phyloP scores from a whole-genome alignment of 768 basidiomycete species.

The Pisolithus marmoratus region DNA sequence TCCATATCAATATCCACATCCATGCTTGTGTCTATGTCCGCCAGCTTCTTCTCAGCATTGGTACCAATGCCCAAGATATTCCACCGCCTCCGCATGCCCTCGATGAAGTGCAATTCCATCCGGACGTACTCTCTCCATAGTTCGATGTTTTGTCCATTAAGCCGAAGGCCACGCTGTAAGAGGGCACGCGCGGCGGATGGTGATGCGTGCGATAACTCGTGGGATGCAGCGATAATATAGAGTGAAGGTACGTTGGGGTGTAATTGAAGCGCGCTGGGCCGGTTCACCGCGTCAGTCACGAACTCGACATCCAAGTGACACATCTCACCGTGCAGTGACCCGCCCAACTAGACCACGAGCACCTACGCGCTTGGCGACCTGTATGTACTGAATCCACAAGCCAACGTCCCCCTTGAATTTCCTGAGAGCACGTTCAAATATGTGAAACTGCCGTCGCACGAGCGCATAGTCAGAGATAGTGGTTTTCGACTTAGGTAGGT shows the following conservation, averaged over 20 bases:
- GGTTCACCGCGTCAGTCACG: conserved; percentile 4
- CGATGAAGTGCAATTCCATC: conserved; percentile 85
- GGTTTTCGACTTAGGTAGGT: conserved; percentile 33
- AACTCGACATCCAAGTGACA: not conserved
- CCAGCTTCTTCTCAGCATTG: conserved; percentile 9
- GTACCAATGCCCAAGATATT: conserved; percentile 61
- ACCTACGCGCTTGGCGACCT: conserved; percentile 74
- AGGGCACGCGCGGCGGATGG: conserved; percentile 78
- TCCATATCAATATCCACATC: conserved; percentile 22
- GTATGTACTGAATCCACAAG: conserved; percentile 86
- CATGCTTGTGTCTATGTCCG: conserved; percentile 13
- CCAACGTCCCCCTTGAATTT: conserved; percentile 86
- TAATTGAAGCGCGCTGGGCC: conserved; percentile 73
- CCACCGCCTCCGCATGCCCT: conserved; percentile 76
- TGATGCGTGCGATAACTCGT: conserved; percentile 70
- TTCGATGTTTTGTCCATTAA: conserved; percentile 65
- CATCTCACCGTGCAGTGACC: conserved; percentile 69
- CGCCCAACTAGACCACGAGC: conserved; percentile 76
- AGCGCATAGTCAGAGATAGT: conserved; percentile 83
- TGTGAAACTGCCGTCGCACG: conserved; percentile 78
- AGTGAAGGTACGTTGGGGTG: conserved; percentile 75
- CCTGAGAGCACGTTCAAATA: conserved; percentile 84
- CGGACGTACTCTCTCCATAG: conserved; percentile 89
- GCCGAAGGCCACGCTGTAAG: conserved; percentile 78
- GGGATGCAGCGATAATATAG: conserved; percentile 80